Base-by-base conservation (phyloP, 805 yeast genomes). In the Metschnikowia colocasiae region DNA sequence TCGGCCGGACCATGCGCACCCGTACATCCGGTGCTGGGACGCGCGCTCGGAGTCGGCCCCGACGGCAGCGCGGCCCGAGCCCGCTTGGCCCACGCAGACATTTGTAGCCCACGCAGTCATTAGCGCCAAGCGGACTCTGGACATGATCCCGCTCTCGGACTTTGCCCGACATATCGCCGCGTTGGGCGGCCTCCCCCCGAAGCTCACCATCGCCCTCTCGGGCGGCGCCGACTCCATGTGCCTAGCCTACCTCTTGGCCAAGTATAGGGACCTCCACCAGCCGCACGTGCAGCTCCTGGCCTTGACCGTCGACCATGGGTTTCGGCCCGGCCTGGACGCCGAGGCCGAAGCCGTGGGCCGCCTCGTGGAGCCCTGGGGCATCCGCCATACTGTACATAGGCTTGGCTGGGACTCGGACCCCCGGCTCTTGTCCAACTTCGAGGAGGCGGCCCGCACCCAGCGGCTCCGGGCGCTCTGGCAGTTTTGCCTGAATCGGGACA, bases 211-310 rank as follows among this genome's bases (percentile, higher is more conserved):
- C 15, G 89, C 90, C 0, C 74, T 87, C 1, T 82, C 89, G 13
- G 95, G 95, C 1, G 95, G 95, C 1, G 89, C 83, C 0, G 95
- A 87, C 59, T 86, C 94, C 1, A 81, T 86, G 81, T 82, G 86
- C 12, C 61, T 87, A 37, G 71, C 85, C 0, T 74, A 75, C 52
- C 65, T 85, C 16, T 60, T 83, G 4, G 50, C 67, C 0, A 61
- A 65, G 22, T 76, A 68, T 54, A 63, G 59, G 27, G 49, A 69
- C 9, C 47, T 43, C 3, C 44, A 65, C 40, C 56, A 63, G 6
- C 58, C 66, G 2, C 49, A 54, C 1, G 52, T 78, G 16, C 45
- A 63, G 19, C 60, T 81, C 1, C 62, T 63, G 44, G 87, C 89
- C 2, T 68, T 84, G 31, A 83, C 91, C 0, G 76, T 87, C 0